These are phyloP conservation scores for Daldinia sp. DNA, from an alignment of 2,329 filamentous ascomycete genomes.

Conservation along the genomic window DNA sequence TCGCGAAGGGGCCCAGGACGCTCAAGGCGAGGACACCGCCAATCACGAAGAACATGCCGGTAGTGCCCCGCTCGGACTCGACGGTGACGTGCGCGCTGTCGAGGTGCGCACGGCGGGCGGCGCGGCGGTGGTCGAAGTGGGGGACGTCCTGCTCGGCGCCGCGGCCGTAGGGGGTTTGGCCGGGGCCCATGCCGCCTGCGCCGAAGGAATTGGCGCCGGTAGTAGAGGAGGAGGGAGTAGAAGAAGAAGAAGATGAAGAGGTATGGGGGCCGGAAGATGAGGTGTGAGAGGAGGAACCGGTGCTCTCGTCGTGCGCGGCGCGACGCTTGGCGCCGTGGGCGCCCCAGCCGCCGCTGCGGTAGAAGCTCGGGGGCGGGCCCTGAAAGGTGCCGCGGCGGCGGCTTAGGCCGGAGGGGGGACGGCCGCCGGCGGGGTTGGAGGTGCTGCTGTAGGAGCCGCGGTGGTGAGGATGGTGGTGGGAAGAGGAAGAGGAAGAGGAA, in stretches of 20 bases:
- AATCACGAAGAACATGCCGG: slow-evolving; percentile 64
- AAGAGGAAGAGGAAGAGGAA: slow-evolving; percentile 3
- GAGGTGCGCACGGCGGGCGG: slow-evolving; percentile 53
- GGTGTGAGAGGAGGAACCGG: too few species aligned
- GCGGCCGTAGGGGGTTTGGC: slow-evolving; percentile 61
- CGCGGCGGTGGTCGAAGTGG: slow-evolving; percentile 75
- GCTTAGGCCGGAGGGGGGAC: slow-evolving; percentile 84
- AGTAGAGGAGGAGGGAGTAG: not conserved
- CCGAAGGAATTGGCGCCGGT: slow-evolving; percentile 36
- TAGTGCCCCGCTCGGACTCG: slow-evolving; percentile 56
- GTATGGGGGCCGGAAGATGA: slow-evolving; percentile 3
- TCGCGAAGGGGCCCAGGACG: slow-evolving; percentile 59
- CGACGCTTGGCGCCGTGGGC: slow-evolving; percentile 69
- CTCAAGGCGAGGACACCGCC: slow-evolving; percentile 61
- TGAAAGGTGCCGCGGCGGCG: slow-evolving; percentile 80
- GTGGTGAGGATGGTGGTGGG: slow-evolving; percentile 48
- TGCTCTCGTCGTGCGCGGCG: slow-evolving; percentile 63
- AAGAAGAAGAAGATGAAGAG: slow-evolving; percentile 1
- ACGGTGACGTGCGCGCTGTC: slow-evolving; percentile 49
- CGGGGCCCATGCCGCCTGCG: slow-evolving; percentile 69
- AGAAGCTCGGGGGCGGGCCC: slow-evolving; percentile 92
- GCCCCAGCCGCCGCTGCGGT: slow-evolving; percentile 83
- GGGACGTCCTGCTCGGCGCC: slow-evolving; percentile 66
- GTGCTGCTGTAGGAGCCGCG: slow-evolving; percentile 67
- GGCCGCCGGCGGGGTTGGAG: slow-evolving; percentile 74